Evolutionary conservation across 345 rosid genomes (phyloP).

Genomic region (Ailanthus altissimus): DNA sequence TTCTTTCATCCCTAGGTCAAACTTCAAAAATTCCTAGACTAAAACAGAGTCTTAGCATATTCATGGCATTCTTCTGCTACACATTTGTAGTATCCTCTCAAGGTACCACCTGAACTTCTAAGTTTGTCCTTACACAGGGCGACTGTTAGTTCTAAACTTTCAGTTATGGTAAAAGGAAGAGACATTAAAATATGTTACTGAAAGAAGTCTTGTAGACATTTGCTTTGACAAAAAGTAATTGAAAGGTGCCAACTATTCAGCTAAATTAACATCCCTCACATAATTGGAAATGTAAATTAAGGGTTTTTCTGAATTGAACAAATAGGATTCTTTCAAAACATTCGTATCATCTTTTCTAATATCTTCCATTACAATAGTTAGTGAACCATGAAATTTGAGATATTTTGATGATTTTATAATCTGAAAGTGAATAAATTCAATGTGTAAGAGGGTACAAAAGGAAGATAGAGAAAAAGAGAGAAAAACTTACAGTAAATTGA

Average conservation of each 20-base stretch:
- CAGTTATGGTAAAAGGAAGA: not conserved
- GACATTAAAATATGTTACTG: not conserved
- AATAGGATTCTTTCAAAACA: not conserved
- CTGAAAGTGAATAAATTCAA: conserved; percentile 2
- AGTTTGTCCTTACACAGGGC: not conserved
- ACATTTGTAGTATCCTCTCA: not conserved
- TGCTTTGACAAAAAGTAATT: not conserved
- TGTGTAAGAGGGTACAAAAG: not conserved
- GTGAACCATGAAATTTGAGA: conserved; percentile 2
- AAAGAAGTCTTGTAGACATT: not conserved
- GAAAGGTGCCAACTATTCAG: not conserved
- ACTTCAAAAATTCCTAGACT: not conserved
- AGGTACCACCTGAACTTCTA: not conserved
- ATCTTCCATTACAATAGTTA: not conserved
- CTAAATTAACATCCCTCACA: not conserved
- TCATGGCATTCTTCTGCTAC: not conserved
- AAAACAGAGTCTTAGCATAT: not conserved
- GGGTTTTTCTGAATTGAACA: not conserved
- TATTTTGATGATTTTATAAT: conserved; percentile 9
- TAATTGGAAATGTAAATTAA: conserved; percentile 8
- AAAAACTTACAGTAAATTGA: not conserved
- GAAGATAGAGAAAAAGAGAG: not conserved
- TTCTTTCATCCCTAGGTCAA: not conserved
- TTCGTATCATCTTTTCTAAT: not conserved
- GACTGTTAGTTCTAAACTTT: not conserved